Evolutionary conservation across 2,329 filamentous ascomycete species (phyloP).

Genomic region (Fusarium sp.): DNA sequence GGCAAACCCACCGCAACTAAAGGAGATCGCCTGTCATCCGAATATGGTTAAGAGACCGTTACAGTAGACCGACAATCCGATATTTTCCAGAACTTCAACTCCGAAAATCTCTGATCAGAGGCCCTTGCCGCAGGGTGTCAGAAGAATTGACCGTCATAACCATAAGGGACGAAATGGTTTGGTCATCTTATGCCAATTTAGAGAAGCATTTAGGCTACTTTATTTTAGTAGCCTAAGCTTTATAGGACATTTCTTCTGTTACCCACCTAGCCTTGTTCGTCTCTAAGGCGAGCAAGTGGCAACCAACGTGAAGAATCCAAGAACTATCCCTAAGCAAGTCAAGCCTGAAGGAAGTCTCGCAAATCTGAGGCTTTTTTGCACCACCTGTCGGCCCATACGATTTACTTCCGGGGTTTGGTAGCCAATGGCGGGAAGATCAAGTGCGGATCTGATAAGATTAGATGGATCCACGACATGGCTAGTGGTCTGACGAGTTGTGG

Average conservation of each 20-base stretch:
- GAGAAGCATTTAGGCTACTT: too few relatives aligned
- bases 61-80: neutral
- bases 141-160: too few relatives aligned
- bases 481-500: constrained; percentile 18
- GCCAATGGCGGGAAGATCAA: neutral
- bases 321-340: neutral
- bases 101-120: neutral
- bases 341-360: neutral
- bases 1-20: neutral
- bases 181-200: too few relatives aligned
- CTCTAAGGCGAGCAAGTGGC: neutral
- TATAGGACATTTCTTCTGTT: too few relatives aligned
- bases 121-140: too few relatives aligned
- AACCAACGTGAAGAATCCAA: neutral
- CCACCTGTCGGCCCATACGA: constrained; percentile 1
- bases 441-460: constrained; percentile 44
- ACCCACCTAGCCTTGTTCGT: neutral
- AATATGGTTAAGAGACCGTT: neutral
- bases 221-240: too few relatives aligned
- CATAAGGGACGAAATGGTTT: too few relatives aligned
- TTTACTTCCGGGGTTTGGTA: neutral
- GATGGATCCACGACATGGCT: constrained; percentile 26
- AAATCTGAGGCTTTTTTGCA: constrained; percentile 6
- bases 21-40: neutral
- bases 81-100: neutral